phyloP scores from a whole-genome alignment of 2,329 filamentous ascomycete genomes.

The Neurospora crassa region DNA sequence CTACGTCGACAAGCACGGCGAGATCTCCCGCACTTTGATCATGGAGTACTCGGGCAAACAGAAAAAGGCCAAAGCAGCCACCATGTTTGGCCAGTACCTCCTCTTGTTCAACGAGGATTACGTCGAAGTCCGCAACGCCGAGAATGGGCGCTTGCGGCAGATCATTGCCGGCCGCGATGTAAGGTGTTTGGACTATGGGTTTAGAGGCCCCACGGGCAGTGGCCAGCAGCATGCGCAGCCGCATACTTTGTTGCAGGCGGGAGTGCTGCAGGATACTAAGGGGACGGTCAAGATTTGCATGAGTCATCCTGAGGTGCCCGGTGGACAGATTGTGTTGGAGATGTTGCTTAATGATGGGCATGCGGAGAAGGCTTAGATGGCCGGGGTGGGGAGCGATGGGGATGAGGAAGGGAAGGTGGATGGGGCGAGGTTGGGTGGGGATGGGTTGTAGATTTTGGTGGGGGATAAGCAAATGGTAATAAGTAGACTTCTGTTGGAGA shows the following conservation, averaged over 20 bases:
- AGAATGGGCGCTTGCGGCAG: constrained; percentile 87
- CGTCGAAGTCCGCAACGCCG: constrained; percentile 91
- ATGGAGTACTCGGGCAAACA: constrained; percentile 97
- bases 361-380: constrained; percentile 30
- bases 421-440: background rate
- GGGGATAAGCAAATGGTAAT: background rate
- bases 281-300: constrained; percentile 89
- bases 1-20: constrained; percentile 96
- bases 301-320: constrained; percentile 81
- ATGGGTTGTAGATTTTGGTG: background rate
- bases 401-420: background rate
- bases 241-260: background rate
- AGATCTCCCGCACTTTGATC: constrained; percentile 85
- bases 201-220: constrained; percentile 49
- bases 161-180: constrained; percentile 91
- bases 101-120: constrained; percentile 94
- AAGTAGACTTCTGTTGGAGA: too few species aligned
- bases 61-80: constrained; percentile 69
- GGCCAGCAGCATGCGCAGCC: constrained; percentile 9
- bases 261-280: constrained; percentile 35
- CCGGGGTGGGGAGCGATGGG: constrained; percentile 1
- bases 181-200: constrained; percentile 78
- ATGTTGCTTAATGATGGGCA: constrained; percentile 87
- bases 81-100: constrained; percentile 84
- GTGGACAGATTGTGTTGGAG: constrained; percentile 83